Conservation (phyloP, 352 stramenopile genomes). For the Globisporangium iwayamae region DNA sequence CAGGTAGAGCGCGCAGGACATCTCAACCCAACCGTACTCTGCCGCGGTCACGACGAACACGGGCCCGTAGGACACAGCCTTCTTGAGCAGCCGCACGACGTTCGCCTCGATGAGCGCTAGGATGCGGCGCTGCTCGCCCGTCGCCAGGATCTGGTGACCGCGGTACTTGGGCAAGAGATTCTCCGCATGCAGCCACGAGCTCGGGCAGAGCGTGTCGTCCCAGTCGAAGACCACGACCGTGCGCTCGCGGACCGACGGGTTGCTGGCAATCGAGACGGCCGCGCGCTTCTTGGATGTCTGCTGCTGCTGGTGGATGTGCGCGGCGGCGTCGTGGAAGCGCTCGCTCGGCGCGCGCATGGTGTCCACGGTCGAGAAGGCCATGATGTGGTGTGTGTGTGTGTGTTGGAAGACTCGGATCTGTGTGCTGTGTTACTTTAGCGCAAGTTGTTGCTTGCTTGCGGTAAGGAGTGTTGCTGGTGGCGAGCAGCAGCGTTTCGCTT, state of each 20-base stretch:
- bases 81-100: slow-evolving; percentile 60
- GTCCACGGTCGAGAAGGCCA: slow-evolving; percentile 52
- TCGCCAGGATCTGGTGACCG: slow-evolving; percentile 63
- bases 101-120: slow-evolving; percentile 59
- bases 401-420: not conserved
- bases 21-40: slow-evolving; percentile 82
- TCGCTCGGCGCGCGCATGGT: slow-evolving; percentile 27
- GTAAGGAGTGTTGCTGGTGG: not conserved
- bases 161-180: slow-evolving; percentile 78
- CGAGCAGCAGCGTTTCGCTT: slow-evolving; percentile 9
- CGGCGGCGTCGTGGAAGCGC: slow-evolving; percentile 12
- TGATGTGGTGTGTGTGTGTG: slow-evolving; percentile 4
- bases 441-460: slow-evolving; percentile 1
- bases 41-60: slow-evolving; percentile 86
- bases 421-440: not conserved
- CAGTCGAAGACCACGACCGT: slow-evolving; percentile 87
- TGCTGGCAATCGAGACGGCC: slow-evolving; percentile 1
- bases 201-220: slow-evolving; percentile 87
- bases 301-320: slow-evolving; percentile 10
- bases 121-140: slow-evolving; percentile 49
- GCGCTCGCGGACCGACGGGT: slow-evolving; percentile 51
- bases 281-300: slow-evolving; percentile 19
- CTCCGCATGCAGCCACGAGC: slow-evolving; percentile 79
- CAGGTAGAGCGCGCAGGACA: slow-evolving; percentile 76
- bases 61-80: slow-evolving; percentile 71